These are phyloP conservation scores for Ophiocordyceps camponoti-rufipedis DNA, from an alignment of 2,329 filamentous ascomycete genomes.

Conservation along the genomic window DNA sequence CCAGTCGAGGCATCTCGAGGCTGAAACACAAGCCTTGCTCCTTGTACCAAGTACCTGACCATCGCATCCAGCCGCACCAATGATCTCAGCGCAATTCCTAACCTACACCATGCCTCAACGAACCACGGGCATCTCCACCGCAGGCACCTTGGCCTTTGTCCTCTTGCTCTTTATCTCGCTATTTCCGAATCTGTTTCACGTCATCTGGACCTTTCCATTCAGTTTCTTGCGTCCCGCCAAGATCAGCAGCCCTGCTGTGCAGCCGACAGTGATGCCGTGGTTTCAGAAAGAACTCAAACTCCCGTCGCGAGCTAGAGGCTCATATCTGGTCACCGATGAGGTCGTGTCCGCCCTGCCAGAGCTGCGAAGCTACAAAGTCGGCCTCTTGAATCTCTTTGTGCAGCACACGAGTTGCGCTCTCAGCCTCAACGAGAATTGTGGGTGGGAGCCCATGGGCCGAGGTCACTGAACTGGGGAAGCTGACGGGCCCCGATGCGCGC, in stretches of 20 bases:
- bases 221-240: conserved; percentile 14
- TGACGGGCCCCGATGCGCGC: not conserved
- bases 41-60: conserved; percentile 2
- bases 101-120: conserved; percentile 19
- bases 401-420: conserved; percentile 91
- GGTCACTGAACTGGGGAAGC: not conserved
- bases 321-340: conserved; percentile 73
- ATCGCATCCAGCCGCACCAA: not conserved
- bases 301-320: conserved; percentile 59
- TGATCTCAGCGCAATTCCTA: not conserved
- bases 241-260: conserved; percentile 10
- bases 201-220: conserved; percentile 30
- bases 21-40: not conserved
- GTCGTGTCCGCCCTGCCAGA: conserved; percentile 59
- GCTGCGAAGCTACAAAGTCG: conserved; percentile 66
- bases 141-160: conserved; percentile 25
- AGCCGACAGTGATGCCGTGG: conserved; percentile 44
- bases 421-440: conserved; percentile 79
- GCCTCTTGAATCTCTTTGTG: conserved; percentile 74
- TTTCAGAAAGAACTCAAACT: conserved; percentile 73
- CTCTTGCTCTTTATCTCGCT: conserved; percentile 29
- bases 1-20: not conserved
- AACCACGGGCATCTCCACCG: conserved; percentile 14
- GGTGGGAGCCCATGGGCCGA: conserved; percentile 1
- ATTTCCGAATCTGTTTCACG: conserved; percentile 35